These are phyloP conservation scores for Dactylellina sp. DNA, from an alignment of 2,329 filamentous ascomycete species.

Conservation along the genomic window DNA sequence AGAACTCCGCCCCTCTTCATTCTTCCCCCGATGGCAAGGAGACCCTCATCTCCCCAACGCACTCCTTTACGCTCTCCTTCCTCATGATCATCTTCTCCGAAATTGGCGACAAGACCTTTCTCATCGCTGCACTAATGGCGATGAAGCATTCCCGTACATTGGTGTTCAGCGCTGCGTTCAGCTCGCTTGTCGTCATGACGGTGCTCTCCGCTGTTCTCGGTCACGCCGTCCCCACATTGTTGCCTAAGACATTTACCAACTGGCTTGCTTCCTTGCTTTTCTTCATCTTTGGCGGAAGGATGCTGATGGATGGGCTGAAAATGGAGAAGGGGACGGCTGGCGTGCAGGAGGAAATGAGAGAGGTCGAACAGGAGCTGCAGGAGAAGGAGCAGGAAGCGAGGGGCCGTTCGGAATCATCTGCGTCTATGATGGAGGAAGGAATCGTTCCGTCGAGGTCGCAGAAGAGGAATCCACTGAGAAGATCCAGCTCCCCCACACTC, in stretches of 20 bases:
- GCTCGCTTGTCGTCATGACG: slow-evolving; percentile 92
- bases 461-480: slow-evolving; percentile 45
- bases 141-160: slow-evolving; percentile 96
- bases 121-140: slow-evolving; percentile 96
- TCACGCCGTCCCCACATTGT: slow-evolving; percentile 87
- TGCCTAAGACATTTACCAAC: slow-evolving; percentile 90
- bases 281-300: slow-evolving; percentile 85
- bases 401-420: slow-evolving; percentile 54
- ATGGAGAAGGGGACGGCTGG: slow-evolving; percentile 92
- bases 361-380: slow-evolving; percentile 75
- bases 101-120: slow-evolving; percentile 97
- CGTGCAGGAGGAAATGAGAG: slow-evolving; percentile 84
- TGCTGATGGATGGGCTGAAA: slow-evolving; percentile 85
- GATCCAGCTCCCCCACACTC: slow-evolving; percentile 53
- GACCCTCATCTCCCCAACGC: slow-evolving; percentile 65
- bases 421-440: slow-evolving; percentile 54
- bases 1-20: slow-evolving; percentile 60
- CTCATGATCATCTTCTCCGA: slow-evolving; percentile 99
- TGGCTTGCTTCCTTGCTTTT: slow-evolving; percentile 87
- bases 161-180: slow-evolving; percentile 94
- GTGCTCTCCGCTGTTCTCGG: slow-evolving; percentile 91
- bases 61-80: slow-evolving; percentile 90
- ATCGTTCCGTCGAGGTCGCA: slow-evolving; percentile 39
- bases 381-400: slow-evolving; percentile 58
- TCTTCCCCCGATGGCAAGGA: slow-evolving; percentile 21